These are phyloP conservation scores for Collybia nuda DNA, from an alignment of 768 basidiomycete genomes.

Conservation along the genomic window DNA sequence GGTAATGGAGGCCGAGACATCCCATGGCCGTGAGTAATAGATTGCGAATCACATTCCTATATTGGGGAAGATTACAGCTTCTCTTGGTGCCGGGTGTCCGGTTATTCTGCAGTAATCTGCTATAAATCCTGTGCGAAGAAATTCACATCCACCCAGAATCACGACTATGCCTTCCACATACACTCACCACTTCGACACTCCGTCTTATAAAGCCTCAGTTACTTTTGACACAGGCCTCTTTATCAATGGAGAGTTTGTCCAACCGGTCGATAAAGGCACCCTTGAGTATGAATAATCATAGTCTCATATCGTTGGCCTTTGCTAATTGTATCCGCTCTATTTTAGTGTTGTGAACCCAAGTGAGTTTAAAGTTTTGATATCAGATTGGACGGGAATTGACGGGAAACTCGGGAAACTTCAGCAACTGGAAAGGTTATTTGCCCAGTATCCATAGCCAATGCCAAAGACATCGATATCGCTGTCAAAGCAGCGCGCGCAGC, in stretches of 20 bases:
- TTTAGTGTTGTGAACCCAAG: slow-evolving; percentile 61
- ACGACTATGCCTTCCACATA: too few relatives aligned
- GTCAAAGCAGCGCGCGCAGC: slow-evolving; percentile 60
- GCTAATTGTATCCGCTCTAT: too few relatives aligned
- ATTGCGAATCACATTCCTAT: too few relatives aligned
- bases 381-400: neutral
- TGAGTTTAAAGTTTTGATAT: slow-evolving; percentile 14
- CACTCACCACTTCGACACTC: neutral
- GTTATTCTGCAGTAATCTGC: too few relatives aligned
- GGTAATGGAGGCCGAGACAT: too few relatives aligned
- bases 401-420: slow-evolving; percentile 23
- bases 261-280: slow-evolving; percentile 51
- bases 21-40: too few relatives aligned
- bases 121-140: too few relatives aligned
- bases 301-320: too few relatives aligned
- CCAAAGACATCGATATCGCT: slow-evolving; percentile 75
- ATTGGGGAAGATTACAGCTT: too few relatives aligned
- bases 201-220: neutral
- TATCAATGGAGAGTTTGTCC: slow-evolving; percentile 68
- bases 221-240: slow-evolving; percentile 49
- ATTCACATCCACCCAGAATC: too few relatives aligned
- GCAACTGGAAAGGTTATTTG: slow-evolving; percentile 66
- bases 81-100: too few relatives aligned
- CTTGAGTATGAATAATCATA: slow-evolving; percentile 76
- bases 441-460: slow-evolving; percentile 54